Percentiles rank a stretch among this genome's conserved stretches.
phyloP scores from a whole-genome alignment of 2,329 filamentous ascomycete genomes.

The Diplodia corticola region DNA sequence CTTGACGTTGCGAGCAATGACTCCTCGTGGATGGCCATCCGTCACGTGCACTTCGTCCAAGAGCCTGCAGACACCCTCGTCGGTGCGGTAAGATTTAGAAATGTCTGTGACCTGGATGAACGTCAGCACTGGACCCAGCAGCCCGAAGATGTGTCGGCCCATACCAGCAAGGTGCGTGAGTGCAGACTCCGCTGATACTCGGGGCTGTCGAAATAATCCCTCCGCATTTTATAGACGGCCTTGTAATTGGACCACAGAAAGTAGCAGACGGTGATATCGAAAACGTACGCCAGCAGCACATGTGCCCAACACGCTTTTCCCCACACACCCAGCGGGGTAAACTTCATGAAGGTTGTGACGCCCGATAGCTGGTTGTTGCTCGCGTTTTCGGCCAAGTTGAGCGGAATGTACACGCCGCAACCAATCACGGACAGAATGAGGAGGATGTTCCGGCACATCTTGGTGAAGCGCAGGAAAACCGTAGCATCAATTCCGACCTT shows the following conservation, averaged over 20 bases:
- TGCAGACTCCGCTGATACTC: conserved; percentile 90
- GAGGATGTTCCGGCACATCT: conserved; percentile 94
- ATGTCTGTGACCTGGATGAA: conserved; percentile 72
- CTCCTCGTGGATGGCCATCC: conserved; percentile 74
- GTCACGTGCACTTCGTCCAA: conserved; percentile 78
- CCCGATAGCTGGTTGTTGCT: conserved; percentile 35
- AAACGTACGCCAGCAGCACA: conserved; percentile 61
- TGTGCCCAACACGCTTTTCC: conserved; percentile 58
- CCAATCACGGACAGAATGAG: conserved; percentile 69
- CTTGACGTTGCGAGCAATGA: conserved; percentile 89
- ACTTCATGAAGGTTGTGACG: conserved; percentile 51
- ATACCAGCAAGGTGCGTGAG: conserved; percentile 62
- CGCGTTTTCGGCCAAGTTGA: conserved; percentile 60
- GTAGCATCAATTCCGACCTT: conserved; percentile 88
- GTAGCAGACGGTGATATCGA: conserved; percentile 72
- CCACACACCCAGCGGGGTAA: conserved; percentile 58
- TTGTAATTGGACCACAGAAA: conserved; percentile 93
- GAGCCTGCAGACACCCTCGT: conserved; percentile 84
- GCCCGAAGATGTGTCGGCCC: not conserved
- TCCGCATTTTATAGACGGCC: conserved; percentile 68
- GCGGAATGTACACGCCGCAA: conserved; percentile 74
- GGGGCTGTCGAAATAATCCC: conserved; percentile 77
- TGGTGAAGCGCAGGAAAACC: conserved; percentile 82
- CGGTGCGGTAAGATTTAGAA: conserved; percentile 70
- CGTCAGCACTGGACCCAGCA: not conserved